These are phyloP conservation scores for Candida ortonii DNA, from an alignment of 805 yeast genomes.

Conservation along the genomic window DNA sequence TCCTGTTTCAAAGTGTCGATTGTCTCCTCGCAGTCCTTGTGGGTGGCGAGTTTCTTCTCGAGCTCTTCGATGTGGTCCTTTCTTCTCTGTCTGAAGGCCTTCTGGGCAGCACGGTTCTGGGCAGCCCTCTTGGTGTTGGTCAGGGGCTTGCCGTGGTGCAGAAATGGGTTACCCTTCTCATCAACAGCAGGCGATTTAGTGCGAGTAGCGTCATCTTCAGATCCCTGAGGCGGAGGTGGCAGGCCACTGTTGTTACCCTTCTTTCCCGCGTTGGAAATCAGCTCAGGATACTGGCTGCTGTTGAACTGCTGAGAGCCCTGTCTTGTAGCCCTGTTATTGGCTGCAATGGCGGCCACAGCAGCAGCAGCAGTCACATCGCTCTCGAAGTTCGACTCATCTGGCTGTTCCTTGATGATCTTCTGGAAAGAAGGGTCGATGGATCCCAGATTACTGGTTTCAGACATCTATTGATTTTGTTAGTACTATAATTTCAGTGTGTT, in stretches of 20 bases:
- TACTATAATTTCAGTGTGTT: no score
- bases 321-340: slow-evolving; percentile 8
- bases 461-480: slow-evolving; percentile 18
- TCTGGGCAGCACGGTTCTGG: slow-evolving; percentile 89
- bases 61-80: slow-evolving; percentile 79
- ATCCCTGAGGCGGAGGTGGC: slow-evolving; percentile 11
- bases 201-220: slow-evolving; percentile 1
- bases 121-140: slow-evolving; percentile 80
- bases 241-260: slow-evolving; percentile 13
- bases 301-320: not conserved
- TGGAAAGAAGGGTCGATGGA: slow-evolving; percentile 24
- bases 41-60: slow-evolving; percentile 65
- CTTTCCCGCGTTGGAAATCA: slow-evolving; percentile 5
- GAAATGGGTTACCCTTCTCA: slow-evolving; percentile 15
- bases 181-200: slow-evolving; percentile 18
- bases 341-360: slow-evolving; percentile 33
- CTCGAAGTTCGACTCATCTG: slow-evolving; percentile 6
- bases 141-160: slow-evolving; percentile 40
- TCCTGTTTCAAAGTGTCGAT: slow-evolving; percentile 68
- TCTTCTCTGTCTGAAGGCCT: slow-evolving; percentile 83
- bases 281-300: slow-evolving; percentile 6
- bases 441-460: slow-evolving; percentile 12
- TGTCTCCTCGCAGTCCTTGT: slow-evolving; percentile 58
- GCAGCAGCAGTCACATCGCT: slow-evolving; percentile 33
- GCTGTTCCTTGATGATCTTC: slow-evolving; percentile 15